A percentile compares a stretch with the other conserved stretches of the same genome.
phyloP scores from a whole-genome alignment of 805 yeast species.

The Ogataea allantospora region DNA sequence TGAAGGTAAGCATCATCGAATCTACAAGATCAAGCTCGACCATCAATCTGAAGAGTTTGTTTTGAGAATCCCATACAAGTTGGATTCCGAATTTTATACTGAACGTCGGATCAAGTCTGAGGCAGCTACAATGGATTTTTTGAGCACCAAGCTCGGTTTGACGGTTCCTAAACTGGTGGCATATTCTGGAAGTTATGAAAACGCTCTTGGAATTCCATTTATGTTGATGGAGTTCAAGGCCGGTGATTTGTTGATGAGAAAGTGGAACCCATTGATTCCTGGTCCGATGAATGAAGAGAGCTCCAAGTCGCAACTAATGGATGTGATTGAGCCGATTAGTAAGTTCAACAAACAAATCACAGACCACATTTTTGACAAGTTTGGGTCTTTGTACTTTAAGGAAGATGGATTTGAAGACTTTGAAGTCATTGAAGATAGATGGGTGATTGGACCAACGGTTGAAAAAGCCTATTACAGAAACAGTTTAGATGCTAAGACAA shows the following conservation, averaged over 20 bases:
- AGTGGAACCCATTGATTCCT: conserved; percentile 81
- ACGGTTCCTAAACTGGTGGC: conserved; percentile 73
- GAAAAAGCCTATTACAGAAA: conserved; percentile 78
- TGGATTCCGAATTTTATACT: conserved; percentile 63
- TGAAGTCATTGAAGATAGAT: conserved; percentile 45
- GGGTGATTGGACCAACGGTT: conserved; percentile 88
- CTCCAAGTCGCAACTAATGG: conserved; percentile 48
- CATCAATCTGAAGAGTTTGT: conserved; percentile 44
- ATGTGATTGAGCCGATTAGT: conserved; percentile 70
- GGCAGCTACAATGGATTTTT: conserved; percentile 90
- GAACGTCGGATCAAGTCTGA: conserved; percentile 77
- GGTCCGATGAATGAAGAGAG: conserved; percentile 52
- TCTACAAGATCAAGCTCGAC: conserved; percentile 69
- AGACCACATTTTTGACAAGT: conserved; percentile 60
- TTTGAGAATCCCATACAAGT: conserved; percentile 81
- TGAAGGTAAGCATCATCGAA: conserved; percentile 92
- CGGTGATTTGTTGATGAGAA: conserved; percentile 81
- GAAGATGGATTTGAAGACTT: conserved; percentile 51
- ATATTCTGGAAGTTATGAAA: conserved; percentile 59
- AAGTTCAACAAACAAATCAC: conserved; percentile 38
- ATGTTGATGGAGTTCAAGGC: conserved; percentile 76
- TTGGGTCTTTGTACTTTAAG: conserved; percentile 80
- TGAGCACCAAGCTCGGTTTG: conserved; percentile 58
- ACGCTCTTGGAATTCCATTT: conserved; percentile 70
- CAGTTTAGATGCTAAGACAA: conserved; percentile 52